A percentile compares a stretch with the other conserved stretches of the same genome.
Evolutionary conservation across 176 grass and related monocot species (phyloP).

Genomic region (Thalia dealbata): DNA sequence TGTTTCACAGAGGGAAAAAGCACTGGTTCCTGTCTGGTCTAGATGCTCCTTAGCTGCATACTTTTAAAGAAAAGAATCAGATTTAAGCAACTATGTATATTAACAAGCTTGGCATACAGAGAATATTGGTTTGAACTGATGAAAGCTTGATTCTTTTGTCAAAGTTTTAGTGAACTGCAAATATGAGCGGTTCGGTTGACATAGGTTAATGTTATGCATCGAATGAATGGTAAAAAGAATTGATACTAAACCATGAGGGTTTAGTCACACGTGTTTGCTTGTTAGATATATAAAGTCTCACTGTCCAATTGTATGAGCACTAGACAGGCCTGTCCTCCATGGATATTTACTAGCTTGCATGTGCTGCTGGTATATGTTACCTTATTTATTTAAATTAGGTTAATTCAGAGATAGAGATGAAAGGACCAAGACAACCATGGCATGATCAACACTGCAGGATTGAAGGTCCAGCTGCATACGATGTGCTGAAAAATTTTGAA

Average conservation of each 20-base stretch:
- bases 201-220: background rate
- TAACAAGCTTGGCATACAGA: background rate
- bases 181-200: background rate
- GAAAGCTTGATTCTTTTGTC: background rate
- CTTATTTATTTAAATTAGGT: conserved; percentile 12
- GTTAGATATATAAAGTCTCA: background rate
- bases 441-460: conserved; percentile 94
- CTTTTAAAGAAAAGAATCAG: background rate
- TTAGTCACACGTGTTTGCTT: background rate
- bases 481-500: conserved; percentile 87
- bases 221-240: background rate
- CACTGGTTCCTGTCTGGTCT: background rate
- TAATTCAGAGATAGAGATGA: conserved; percentile 33
- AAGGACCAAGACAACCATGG: conserved; percentile 95
- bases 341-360: background rate
- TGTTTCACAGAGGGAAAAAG: background rate
- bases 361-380: background rate
- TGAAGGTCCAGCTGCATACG: conserved; percentile 89
- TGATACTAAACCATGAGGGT: background rate
- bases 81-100: background rate
- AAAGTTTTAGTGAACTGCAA: background rate
- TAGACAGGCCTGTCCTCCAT: background rate
- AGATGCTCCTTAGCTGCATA: background rate
- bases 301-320: background rate
- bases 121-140: background rate